A percentile compares a stretch with the other conserved stretches of the same genome.
phyloP scores from a whole-genome alignment of 2,329 filamentous ascomycete genomes.

The Colletotrichum truncatum region DNA sequence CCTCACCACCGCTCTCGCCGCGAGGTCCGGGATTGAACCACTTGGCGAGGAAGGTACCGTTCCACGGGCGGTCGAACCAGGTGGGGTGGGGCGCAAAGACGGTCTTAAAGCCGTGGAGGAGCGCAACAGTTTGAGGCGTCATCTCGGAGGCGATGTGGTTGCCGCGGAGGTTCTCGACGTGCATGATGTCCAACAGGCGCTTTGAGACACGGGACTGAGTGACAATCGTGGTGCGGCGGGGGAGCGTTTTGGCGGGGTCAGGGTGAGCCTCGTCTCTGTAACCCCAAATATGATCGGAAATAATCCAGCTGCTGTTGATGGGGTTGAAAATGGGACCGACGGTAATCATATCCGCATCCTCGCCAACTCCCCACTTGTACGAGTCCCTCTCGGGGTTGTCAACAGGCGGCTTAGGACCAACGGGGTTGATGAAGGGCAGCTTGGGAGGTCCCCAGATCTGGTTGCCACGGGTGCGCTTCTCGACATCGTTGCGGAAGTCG shows the following conservation, averaged over 20 bases:
- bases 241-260: constrained; percentile 63
- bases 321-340: constrained; percentile 85
- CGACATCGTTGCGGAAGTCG: constrained; percentile 73
- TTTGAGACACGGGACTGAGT: constrained; percentile 80
- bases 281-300: constrained; percentile 73
- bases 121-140: constrained; percentile 76
- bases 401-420: constrained; percentile 71
- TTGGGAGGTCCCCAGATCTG: constrained; percentile 74
- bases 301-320: constrained; percentile 76
- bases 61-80: constrained; percentile 81
- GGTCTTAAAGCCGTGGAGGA: constrained; percentile 82
- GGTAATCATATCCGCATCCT: constrained; percentile 78
- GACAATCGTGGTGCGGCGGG: constrained; percentile 80
- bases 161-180: constrained; percentile 76
- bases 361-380: constrained; percentile 80
- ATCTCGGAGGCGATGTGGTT: constrained; percentile 85
- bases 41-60: constrained; percentile 58
- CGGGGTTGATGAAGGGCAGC: constrained; percentile 67
- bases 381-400: constrained; percentile 68
- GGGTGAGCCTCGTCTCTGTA: constrained; percentile 63
- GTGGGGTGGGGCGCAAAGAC: constrained; percentile 83
- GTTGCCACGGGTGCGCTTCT: constrained; percentile 57
- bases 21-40: constrained; percentile 70
- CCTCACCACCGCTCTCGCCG: constrained; percentile 62
- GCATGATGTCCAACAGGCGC: constrained; percentile 78